These are phyloP conservation scores for Aureobasidium zeae DNA, from an alignment of 2,329 filamentous ascomycete genomes.

Conservation along the genomic window DNA sequence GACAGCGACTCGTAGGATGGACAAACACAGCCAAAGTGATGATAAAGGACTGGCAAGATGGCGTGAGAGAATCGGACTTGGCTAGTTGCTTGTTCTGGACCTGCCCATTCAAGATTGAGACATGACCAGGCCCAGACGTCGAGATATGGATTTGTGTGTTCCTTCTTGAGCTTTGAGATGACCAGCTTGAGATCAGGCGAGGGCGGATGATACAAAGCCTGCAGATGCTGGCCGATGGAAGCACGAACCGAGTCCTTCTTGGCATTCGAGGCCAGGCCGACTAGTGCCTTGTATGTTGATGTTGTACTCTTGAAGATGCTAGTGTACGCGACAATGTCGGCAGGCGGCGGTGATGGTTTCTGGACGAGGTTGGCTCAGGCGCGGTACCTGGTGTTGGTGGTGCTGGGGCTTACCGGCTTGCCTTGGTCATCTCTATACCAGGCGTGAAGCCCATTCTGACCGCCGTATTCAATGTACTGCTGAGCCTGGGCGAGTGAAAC, in stretches of 20 bases:
- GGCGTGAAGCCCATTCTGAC: constrained; percentile 38
- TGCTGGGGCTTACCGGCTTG: constrained; percentile 26
- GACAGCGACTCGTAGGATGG: constrained; percentile 58
- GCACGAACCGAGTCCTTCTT: constrained; percentile 53
- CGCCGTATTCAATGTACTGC: constrained; percentile 39
- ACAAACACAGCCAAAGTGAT: constrained; percentile 67
- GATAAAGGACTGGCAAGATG: constrained; percentile 63
- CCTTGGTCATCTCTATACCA: constrained; percentile 42
- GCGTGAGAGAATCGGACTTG: constrained; percentile 53
- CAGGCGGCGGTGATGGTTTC: constrained; percentile 39
- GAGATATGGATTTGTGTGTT: constrained; percentile 54
- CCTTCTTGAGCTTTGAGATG: constrained; percentile 36
- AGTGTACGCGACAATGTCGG: constrained; percentile 58
- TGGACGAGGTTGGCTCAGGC: constrained; percentile 17
- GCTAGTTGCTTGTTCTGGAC: constrained; percentile 46
- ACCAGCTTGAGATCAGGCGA: constrained; percentile 25
- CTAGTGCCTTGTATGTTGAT: constrained; percentile 52
- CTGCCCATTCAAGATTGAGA: constrained; percentile 55
- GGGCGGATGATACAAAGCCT: constrained; percentile 44
- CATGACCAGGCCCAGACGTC: constrained; percentile 59
- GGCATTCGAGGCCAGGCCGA: constrained; percentile 55
- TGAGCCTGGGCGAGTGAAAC: constrained; percentile 44
- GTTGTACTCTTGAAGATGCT: constrained; percentile 55
- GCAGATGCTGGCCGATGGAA: constrained; percentile 49
- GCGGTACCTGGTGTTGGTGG: not conserved